Percentiles rank a stretch among this genome's conserved stretches.
phyloP scores from a whole-genome alignment of 2,329 filamentous ascomycete genomes.

The Fusarium phyllophilum region DNA sequence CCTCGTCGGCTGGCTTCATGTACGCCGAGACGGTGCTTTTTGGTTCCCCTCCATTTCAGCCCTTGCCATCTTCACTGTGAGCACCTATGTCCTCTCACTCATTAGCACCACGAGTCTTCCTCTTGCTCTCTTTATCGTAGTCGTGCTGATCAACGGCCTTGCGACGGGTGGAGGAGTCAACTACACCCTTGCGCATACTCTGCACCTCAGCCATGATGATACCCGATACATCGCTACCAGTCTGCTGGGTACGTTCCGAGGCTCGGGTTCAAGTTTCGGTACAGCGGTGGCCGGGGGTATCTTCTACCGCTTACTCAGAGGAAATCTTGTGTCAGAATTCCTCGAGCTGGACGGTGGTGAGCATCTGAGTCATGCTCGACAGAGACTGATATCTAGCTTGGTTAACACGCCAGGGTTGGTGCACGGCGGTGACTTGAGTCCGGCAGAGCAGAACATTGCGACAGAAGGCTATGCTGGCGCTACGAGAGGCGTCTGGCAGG shows the following conservation, averaged over 20 bases:
- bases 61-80: conserved; percentile 69
- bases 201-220: conserved; percentile 74
- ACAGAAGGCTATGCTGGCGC: conserved; percentile 60
- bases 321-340: conserved; percentile 67
- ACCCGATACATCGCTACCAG: conserved; percentile 81
- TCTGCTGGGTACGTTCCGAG: conserved; percentile 80
- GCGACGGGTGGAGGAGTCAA: conserved; percentile 78
- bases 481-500: conserved; percentile 57
- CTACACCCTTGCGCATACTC: conserved; percentile 82
- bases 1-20: conserved; percentile 78
- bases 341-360: conserved; percentile 54
- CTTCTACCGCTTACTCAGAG: conserved; percentile 71
- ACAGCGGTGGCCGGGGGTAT: conserved; percentile 82
- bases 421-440: conserved; percentile 53
- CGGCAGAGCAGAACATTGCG: conserved; percentile 57
- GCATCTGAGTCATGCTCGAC: conserved; percentile 47
- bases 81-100: conserved; percentile 65
- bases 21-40: conserved; percentile 77
- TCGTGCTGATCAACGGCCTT: conserved; percentile 77
- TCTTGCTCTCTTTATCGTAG: conserved; percentile 63
- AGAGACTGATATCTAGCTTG: conserved; percentile 57
- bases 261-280: conserved; percentile 84
- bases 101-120: conserved; percentile 64
- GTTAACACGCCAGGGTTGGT: conserved; percentile 63
- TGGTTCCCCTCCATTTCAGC: conserved; percentile 72